Evolutionary conservation across 2,329 filamentous ascomycete genomes (phyloP).

Genomic region (Fonsecaea monophora): DNA sequence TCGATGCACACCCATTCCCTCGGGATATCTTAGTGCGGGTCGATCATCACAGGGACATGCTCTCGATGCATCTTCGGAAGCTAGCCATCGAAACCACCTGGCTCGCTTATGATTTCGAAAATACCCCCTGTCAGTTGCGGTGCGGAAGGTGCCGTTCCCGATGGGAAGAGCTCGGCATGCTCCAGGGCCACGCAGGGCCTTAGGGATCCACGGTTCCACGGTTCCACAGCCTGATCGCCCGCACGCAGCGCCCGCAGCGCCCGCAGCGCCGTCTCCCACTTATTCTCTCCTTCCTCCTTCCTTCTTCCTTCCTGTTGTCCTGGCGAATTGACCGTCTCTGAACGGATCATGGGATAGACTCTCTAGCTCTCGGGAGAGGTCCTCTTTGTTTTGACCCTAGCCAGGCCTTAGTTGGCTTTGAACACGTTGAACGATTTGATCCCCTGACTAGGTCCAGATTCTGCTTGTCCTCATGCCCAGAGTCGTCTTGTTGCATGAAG

Average conservation of each 20-base stretch:
- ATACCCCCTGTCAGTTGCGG: neutral
- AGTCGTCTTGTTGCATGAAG: neutral
- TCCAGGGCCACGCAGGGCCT: neutral
- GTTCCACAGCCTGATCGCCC: conserved; percentile 13
- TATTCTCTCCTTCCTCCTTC: conserved; percentile 6
- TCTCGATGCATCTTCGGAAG: neutral
- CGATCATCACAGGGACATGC: conserved; percentile 1
- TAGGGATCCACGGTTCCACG: conserved; percentile 5
- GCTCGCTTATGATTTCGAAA: conserved; percentile 4
- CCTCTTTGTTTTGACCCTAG: neutral
- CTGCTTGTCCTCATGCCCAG: neutral
- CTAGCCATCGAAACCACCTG: neutral
- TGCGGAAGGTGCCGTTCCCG: conserved; percentile 17
- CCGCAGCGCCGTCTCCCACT: neutral
- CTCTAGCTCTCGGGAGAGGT: neutral
- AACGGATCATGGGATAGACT: conserved; percentile 5
- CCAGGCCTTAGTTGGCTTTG: neutral
- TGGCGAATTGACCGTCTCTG: neutral
- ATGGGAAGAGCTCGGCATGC: neutral
- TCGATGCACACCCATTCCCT: neutral
- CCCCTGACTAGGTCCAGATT: neutral
- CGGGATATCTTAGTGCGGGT: conserved; percentile 8
- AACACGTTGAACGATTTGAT: neutral
- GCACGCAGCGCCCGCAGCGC: neutral
- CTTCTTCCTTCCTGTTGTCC: neutral